These are phyloP conservation scores for Colletotrichum cuscutae DNA, from an alignment of 2,329 filamentous ascomycete genomes.

Conservation along the genomic window DNA sequence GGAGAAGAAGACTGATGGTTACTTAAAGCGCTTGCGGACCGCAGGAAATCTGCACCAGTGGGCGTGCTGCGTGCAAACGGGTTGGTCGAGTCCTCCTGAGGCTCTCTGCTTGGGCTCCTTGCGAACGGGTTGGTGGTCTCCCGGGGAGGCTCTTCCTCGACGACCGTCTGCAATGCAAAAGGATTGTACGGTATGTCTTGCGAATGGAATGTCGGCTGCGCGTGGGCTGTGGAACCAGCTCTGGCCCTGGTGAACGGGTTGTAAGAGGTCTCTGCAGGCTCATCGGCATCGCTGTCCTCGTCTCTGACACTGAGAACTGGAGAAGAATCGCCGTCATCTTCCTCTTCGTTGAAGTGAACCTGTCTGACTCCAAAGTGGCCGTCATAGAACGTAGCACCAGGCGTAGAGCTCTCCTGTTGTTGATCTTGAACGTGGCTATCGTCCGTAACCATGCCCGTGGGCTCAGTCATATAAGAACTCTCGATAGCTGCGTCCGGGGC, in stretches of 20 bases:
- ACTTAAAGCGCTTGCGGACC: constrained; percentile 7
- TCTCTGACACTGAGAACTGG: constrained; percentile 21
- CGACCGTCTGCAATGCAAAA: not conserved
- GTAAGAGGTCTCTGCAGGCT: not conserved
- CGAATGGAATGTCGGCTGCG: not conserved
- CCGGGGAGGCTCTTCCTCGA: not conserved
- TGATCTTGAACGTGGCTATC: not conserved
- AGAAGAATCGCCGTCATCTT: not conserved
- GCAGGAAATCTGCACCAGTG: constrained; percentile 21
- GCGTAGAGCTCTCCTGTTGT: not conserved
- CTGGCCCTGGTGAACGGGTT: constrained; percentile 17
- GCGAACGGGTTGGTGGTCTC: constrained; percentile 7
- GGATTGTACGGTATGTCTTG: constrained; percentile 15
- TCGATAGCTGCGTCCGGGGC: not conserved
- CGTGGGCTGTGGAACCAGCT: not conserved
- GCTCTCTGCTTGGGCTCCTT: not conserved
- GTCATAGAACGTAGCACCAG: not conserved
- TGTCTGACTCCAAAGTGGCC: not conserved
- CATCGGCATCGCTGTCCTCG: constrained; percentile 6
- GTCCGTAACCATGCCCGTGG: not conserved
- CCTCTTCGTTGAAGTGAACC: constrained; percentile 8
- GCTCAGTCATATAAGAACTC: constrained; percentile 22
- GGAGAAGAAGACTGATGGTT: not conserved
- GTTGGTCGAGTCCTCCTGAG: not conserved
- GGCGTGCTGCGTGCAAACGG: constrained; percentile 19